Conservation (phyloP, 2,329 filamentous ascomycete species). For the Microcyclospora tardicrescens region DNA sequence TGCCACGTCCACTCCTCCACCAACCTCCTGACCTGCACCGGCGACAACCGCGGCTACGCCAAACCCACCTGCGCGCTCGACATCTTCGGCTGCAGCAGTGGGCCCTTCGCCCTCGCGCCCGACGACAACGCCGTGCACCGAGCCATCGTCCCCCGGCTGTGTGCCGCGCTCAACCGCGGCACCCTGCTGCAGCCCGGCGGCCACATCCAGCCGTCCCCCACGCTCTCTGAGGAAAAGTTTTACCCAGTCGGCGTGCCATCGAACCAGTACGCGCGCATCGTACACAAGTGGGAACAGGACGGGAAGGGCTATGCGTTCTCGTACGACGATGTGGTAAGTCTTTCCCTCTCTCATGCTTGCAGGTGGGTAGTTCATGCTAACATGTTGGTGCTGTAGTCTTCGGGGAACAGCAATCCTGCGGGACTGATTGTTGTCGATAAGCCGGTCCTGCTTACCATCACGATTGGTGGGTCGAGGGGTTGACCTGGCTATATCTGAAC, state of each 20-base stretch:
- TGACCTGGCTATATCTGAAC: too few species aligned
- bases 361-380: too few species aligned
- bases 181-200: constrained; percentile 46
- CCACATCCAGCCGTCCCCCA: constrained; percentile 32
- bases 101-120: constrained; percentile 41
- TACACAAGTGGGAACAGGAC: constrained; percentile 48
- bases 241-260: constrained; percentile 32
- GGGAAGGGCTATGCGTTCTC: constrained; percentile 53
- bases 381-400: too few species aligned
- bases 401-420: too few species aligned
- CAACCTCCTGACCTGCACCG: constrained; percentile 31
- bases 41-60: constrained; percentile 35
- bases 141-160: constrained; percentile 57
- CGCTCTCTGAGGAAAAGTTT: constrained; percentile 6
- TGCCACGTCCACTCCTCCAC: constrained; percentile 31
- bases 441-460: background rate
- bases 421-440: too few species aligned
- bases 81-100: constrained; percentile 55
- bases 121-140: constrained; percentile 29
- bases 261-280: constrained; percentile 46
- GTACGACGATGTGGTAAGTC: constrained; percentile 53
- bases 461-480: background rate
- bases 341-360: too few species aligned
- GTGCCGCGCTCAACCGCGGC: constrained; percentile 62
- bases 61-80: constrained; percentile 45